Evolutionary conservation across 2,329 filamentous ascomycete genomes (phyloP), one percentile per base, ranked within the genome.

Genomic region (Alternaria ventricosa): DNA sequence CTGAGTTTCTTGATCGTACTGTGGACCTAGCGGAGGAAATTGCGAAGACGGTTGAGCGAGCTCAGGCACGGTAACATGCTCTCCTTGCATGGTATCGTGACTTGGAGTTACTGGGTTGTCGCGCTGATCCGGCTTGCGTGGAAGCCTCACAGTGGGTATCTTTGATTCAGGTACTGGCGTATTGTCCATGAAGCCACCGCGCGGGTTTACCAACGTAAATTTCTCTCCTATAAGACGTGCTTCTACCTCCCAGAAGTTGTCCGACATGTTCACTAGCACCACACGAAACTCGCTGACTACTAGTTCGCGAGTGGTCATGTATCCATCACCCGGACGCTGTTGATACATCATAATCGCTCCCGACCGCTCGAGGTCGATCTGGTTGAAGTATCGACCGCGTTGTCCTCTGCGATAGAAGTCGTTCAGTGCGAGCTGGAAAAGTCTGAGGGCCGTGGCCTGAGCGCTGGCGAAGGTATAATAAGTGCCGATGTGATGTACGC

Each of bases 1-100:
- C 25, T 51, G 44, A 27, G 20, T 43, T 36, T 62, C 60, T 33
- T 59, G 43, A 10, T 59, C 30, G 44, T 59, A 51, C 18, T 44
- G 43, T 15, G 27, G 13, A 54, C 23, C 43, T 6, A 3, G 11
- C 22, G 43, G 49, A 49, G 28, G 13, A 10, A 20, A 12, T 6
- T 23, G 7, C 22, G 28, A 28, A 10, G 11, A 25, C 5, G 7
- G 9, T 22, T n/a, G n/a, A 22, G 20, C 20, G 20, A 4, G 4
- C 20, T 22, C 20, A 4, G 20, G 20, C 20, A 22, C 4, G 20
- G 20, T 4, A 53, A 53, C 10, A 8, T 15, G 30, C 13, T 53
- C 46, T 41, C 25, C 23, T 27, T 27, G 44, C 30, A 13, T 47
- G 20, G 45, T 13, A 13, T 41, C 30, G 22, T 22, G n/a, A 3